Evolutionary conservation across 495 filamentous ascomycete genomes (phyloP).

Genomic region (Cairneyella variabilis): DNA sequence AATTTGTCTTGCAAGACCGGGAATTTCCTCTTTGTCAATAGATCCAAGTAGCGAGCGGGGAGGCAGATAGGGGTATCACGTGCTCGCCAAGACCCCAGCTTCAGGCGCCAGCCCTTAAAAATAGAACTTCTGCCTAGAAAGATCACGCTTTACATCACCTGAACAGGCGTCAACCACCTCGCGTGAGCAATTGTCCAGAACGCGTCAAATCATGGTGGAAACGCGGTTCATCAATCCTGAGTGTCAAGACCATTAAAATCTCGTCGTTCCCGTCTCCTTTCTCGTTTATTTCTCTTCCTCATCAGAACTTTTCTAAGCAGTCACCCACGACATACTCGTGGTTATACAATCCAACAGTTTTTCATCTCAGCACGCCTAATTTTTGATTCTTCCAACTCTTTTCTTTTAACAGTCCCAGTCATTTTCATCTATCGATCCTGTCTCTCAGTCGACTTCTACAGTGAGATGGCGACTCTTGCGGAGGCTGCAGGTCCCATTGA

Average conservation of each 20-base stretch:
- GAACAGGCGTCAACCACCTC: conserved; percentile 7
- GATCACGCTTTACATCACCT: background rate
- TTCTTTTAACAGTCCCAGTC: background rate
- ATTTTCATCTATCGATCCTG: background rate
- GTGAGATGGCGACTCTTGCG: background rate
- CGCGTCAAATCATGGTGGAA: background rate
- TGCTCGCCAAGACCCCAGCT: background rate
- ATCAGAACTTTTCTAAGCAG: background rate
- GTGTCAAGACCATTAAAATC: background rate
- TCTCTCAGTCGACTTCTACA: background rate
- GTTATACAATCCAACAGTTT: background rate
- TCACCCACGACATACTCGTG: too few relatives aligned
- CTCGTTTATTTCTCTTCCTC: background rate
- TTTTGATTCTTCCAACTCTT: background rate
- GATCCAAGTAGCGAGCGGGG: too few relatives aligned
- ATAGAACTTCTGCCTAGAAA: background rate
- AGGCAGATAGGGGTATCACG: background rate
- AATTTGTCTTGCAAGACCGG: too few relatives aligned
- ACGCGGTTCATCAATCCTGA: background rate
- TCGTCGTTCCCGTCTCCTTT: background rate
- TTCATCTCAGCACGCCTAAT: background rate
- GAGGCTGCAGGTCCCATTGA: conserved; percentile 3
- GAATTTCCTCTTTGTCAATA: too few relatives aligned
- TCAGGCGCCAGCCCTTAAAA: background rate
- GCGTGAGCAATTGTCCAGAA: conserved; percentile 4